Evolutionary conservation across 2,329 filamentous ascomycete genomes (phyloP).

Genomic region (Fusarium setosum): DNA sequence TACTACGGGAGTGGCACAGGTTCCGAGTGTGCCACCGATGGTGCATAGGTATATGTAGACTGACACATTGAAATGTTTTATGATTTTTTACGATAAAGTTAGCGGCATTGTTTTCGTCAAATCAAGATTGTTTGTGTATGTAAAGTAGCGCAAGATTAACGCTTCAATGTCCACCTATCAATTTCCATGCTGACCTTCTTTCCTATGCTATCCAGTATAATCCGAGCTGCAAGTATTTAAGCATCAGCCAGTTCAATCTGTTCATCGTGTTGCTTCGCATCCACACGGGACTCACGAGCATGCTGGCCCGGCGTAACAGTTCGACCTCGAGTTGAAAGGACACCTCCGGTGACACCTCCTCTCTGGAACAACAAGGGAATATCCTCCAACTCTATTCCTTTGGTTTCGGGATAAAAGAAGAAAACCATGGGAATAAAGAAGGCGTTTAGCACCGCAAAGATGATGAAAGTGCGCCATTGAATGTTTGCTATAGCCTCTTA

Average conservation of each 20-base stretch:
- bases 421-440: constrained; percentile 46
- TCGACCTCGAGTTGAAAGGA: background rate
- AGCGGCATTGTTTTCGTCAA: too few relatives aligned
- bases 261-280: background rate
- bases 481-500: constrained; percentile 50
- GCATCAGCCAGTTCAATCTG: background rate
- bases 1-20: background rate
- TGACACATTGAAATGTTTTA: background rate
- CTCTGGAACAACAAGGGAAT: background rate
- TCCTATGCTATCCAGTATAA: background rate
- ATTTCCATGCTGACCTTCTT: too few relatives aligned
- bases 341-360: background rate
- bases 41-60: constrained; percentile 25
- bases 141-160: too few relatives aligned
- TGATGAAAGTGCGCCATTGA: constrained; percentile 60
- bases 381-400: constrained; percentile 59
- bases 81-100: background rate
- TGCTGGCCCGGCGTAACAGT: background rate
- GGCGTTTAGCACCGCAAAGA: constrained; percentile 58
- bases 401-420: constrained; percentile 61
- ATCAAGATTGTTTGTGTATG: too few relatives aligned
- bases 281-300: background rate
- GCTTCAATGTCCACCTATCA: too few relatives aligned
- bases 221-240: background rate
- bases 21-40: constrained; percentile 4